A percentile compares a stretch with the other conserved stretches of the same genome.
These are phyloP conservation scores for Claviceps sp. DNA, from an alignment of 2,329 filamentous ascomycete genomes.

Conservation along the genomic window DNA sequence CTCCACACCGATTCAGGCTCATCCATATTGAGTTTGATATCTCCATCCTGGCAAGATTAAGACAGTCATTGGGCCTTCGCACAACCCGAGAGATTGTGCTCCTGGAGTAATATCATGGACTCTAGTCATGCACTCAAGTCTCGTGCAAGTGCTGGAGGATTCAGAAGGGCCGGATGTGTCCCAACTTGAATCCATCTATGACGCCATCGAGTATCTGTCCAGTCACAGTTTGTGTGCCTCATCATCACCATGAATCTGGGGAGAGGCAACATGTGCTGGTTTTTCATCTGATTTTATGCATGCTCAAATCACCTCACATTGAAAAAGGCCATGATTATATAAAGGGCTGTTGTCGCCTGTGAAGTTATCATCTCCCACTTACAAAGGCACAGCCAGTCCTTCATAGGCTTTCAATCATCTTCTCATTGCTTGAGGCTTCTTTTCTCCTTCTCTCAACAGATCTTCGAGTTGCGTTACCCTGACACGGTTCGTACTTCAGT, in stretches of 20 bases:
- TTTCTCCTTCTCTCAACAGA: background rate
- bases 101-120: background rate
- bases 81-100: background rate
- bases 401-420: background rate
- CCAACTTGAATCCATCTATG: background rate
- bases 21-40: background rate
- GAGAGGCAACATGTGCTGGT: background rate
- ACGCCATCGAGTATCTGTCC: background rate
- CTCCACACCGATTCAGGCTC: no score
- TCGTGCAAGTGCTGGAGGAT: slow-evolving; percentile 5
- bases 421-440: background rate
- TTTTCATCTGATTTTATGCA: background rate
- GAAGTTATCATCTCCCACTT: background rate
- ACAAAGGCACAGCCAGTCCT: background rate
- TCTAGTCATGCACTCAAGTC: slow-evolving; percentile 5
- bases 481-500: background rate
- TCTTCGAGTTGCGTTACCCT: background rate
- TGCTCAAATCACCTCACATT: background rate
- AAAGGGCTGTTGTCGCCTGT: background rate
- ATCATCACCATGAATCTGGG: background rate
- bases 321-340: background rate
- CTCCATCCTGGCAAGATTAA: background rate
- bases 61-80: background rate
- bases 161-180: slow-evolving; percentile 1
- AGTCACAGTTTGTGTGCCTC: background rate